These are phyloP conservation scores for Trichocomaceae sp. DNA, from an alignment of 2,329 filamentous ascomycete genomes.

Conservation along the genomic window DNA sequence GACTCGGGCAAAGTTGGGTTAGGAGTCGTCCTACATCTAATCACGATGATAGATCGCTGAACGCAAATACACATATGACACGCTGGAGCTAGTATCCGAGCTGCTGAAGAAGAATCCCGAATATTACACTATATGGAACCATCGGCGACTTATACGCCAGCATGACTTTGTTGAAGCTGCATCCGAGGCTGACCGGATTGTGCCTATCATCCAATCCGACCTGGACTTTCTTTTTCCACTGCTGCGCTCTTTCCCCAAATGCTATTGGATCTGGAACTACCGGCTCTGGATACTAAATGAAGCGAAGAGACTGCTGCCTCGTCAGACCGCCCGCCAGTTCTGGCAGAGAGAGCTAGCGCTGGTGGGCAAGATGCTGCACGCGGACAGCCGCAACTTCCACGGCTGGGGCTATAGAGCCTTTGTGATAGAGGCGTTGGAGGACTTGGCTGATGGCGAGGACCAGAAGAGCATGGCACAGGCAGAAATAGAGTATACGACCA, in stretches of 20 bases:
- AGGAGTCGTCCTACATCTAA: not conserved
- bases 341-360: constrained; percentile 82
- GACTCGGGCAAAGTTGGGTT: not conserved
- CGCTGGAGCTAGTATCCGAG: constrained; percentile 39
- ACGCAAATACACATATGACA: constrained; percentile 37
- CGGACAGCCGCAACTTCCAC: constrained; percentile 89
- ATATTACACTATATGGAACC: constrained; percentile 46
- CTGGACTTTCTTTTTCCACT: constrained; percentile 77
- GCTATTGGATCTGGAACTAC: constrained; percentile 99
- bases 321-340: constrained; percentile 52
- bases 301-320: constrained; percentile 58
- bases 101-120: constrained; percentile 42
- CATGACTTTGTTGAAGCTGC: constrained; percentile 46
- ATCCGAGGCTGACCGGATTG: constrained; percentile 39
- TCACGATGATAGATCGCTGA: constrained; percentile 28
- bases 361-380: constrained; percentile 77
- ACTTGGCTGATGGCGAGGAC: constrained; percentile 29
- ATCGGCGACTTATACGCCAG: constrained; percentile 62
- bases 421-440: constrained; percentile 70
- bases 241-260: constrained; percentile 81
- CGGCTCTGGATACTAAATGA: constrained; percentile 75
- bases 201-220: constrained; percentile 60
- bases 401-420: constrained; percentile 87
- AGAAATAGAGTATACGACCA: constrained; percentile 85
- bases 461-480: constrained; percentile 59